phyloP scores from a whole-genome alignment of 192 early-diverging fungal genomes.

The Entomortierella chlamydospora region DNA sequence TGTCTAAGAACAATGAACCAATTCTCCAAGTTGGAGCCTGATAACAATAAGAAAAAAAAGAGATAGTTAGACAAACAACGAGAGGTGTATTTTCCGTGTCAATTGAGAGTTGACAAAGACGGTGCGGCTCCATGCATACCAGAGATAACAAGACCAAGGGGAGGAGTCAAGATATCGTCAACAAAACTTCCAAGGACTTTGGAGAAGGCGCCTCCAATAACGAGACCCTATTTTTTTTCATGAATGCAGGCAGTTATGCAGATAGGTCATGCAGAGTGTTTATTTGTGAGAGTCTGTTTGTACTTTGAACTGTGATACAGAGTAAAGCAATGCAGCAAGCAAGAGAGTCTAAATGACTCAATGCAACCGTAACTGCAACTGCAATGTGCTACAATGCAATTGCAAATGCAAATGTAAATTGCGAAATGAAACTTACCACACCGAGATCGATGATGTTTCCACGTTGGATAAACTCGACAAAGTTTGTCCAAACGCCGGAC shows the following conservation, averaged over 20 bases:
- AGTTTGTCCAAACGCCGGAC: slow-evolving; percentile 29
- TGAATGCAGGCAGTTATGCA: background rate
- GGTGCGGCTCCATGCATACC: too few species aligned
- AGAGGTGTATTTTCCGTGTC: too few species aligned
- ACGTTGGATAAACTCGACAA: slow-evolving; percentile 36
- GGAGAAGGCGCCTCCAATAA: slow-evolving; percentile 57
- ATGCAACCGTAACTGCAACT: too few species aligned
- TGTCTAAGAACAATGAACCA: slow-evolving; percentile 55
- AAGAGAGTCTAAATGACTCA: too few species aligned
- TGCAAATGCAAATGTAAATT: background rate
- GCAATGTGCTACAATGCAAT: too few species aligned
- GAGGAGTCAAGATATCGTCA: slow-evolving; percentile 57
- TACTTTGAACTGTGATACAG: too few species aligned
- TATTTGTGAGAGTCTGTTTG: too few species aligned
- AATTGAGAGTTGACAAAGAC: too few species aligned
- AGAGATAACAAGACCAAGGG: slow-evolving; percentile 55
- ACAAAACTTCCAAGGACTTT: slow-evolving; percentile 49
- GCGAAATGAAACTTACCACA: slow-evolving; percentile 27
- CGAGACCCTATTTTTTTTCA: slow-evolving; percentile 46
- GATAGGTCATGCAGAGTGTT: too few species aligned
- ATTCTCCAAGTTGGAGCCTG: slow-evolving; percentile 58
- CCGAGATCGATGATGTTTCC: slow-evolving; percentile 53
- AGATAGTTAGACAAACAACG: too few species aligned
- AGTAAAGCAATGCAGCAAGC: too few species aligned
- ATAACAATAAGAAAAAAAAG: too few species aligned